Conservation (phyloP, 441 rosid species). For the Populus tomentosa region DNA sequence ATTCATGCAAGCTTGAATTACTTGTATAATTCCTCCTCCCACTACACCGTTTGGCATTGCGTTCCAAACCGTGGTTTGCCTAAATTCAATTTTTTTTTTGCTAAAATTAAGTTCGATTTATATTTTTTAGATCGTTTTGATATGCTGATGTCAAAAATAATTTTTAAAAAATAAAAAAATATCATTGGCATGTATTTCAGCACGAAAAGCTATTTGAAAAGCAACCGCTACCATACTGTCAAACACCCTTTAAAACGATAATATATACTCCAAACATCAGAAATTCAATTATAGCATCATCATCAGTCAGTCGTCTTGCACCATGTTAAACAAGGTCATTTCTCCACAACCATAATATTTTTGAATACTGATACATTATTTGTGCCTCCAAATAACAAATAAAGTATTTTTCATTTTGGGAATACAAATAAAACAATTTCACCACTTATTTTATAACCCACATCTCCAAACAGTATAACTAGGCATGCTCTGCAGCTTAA, state of each 20-base stretch:
- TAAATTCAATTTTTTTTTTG: too few species aligned
- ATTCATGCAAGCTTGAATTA: not conserved
- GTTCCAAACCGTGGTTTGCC: too few species aligned
- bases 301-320: not conserved
- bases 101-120: too few species aligned
- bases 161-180: too few species aligned
- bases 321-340: not conserved
- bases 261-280: not conserved
- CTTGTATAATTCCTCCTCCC: not conserved
- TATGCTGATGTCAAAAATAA: too few species aligned
- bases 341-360: not conserved
- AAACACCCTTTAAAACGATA: too few species aligned
- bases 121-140: too few species aligned
- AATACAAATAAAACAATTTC: not conserved
- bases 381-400: not conserved
- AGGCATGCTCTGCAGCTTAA: constrained; percentile 18
- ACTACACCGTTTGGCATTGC: too few species aligned
- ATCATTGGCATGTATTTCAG: too few species aligned
- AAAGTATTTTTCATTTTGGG: not conserved
- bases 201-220: too few species aligned
- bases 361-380: not conserved
- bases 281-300: not conserved
- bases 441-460: not conserved
- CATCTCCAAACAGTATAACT: constrained; percentile 1
- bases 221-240: too few species aligned